A percentile compares a stretch with the other conserved stretches of the same genome.
These are phyloP conservation scores for Nicotiana noctiflora DNA, from an alignment of 257 asterid genomes.

Conservation along the genomic window DNA sequence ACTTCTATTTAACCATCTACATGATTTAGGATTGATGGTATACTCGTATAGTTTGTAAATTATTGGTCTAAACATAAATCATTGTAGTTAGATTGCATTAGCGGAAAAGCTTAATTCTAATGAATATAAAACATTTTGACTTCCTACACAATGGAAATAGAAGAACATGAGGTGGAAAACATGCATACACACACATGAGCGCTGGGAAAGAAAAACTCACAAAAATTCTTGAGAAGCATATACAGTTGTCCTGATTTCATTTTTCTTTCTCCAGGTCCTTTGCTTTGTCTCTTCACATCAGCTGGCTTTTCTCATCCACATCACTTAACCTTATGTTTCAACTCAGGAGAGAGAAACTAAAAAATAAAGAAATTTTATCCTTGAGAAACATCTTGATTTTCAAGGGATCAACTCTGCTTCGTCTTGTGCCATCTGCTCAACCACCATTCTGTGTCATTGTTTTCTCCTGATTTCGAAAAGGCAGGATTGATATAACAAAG, in stretches of 20 bases:
- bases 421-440: conserved; percentile 47
- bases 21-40: not conserved
- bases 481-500: conserved; percentile 48
- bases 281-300: not conserved
- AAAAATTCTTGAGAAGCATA: not conserved
- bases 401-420: conserved; percentile 24
- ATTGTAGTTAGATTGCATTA: not conserved
- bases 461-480: conserved; percentile 72
- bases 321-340: not conserved
- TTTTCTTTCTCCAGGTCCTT: not conserved
- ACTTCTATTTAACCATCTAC: not conserved
- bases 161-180: not conserved
- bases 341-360: not conserved
- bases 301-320: not conserved
- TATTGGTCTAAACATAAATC: not conserved
- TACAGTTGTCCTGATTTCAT: not conserved
- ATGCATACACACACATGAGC: not conserved
- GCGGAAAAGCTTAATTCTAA: not conserved
- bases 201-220: not conserved
- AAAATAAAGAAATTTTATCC: not conserved
- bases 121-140: not conserved
- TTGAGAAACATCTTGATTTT: not conserved
- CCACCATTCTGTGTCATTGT: conserved; percentile 55
- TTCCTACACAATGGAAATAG: not conserved
- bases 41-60: not conserved